These are phyloP conservation scores for Rhynchospora pubera DNA, from an alignment of 176 grass and related monocot genomes.

Conservation along the genomic window DNA sequence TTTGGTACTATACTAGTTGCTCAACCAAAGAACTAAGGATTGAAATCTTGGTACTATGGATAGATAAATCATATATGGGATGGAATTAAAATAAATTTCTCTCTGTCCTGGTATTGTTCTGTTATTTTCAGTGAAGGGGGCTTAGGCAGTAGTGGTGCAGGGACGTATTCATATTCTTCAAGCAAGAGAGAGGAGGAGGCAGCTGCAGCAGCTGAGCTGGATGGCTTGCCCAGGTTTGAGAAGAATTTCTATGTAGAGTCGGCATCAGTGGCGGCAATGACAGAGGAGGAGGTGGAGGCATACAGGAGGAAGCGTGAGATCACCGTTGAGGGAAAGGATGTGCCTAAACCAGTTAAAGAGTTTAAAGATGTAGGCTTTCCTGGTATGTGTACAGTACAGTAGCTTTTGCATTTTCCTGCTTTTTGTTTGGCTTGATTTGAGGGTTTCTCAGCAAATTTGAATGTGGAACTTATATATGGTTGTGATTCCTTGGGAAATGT, in stretches of 20 bases:
- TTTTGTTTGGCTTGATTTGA: not conserved
- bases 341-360: slow-evolving; percentile 73
- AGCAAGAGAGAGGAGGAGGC: slow-evolving; percentile 37
- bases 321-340: slow-evolving; percentile 66
- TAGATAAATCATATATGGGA: not conserved
- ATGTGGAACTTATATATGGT: not conserved
- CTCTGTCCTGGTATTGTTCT: not conserved
- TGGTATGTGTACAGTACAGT: slow-evolving; percentile 37
- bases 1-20: not conserved
- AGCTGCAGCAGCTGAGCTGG: slow-evolving; percentile 44
- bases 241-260: slow-evolving; percentile 98
- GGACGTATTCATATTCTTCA: slow-evolving; percentile 23
- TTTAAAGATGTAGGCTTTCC: slow-evolving; percentile 78
- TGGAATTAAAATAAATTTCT: not conserved
- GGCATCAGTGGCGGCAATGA: slow-evolving; percentile 57
- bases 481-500: not conserved
- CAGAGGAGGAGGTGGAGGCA: slow-evolving; percentile 59
- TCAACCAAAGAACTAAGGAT: no score
- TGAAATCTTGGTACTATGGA: no score
- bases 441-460: slow-evolving; percentile 2
- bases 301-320: slow-evolving; percentile 77
- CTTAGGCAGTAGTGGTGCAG: slow-evolving; percentile 12
- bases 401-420: not conserved
- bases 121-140: slow-evolving; percentile 46
- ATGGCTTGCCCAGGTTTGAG: slow-evolving; percentile 78